Evolutionary conservation across 495 filamentous ascomycete species (phyloP), one percentile per base, ranked within the genome.

Genomic region (Penicillium verhagenii): DNA sequence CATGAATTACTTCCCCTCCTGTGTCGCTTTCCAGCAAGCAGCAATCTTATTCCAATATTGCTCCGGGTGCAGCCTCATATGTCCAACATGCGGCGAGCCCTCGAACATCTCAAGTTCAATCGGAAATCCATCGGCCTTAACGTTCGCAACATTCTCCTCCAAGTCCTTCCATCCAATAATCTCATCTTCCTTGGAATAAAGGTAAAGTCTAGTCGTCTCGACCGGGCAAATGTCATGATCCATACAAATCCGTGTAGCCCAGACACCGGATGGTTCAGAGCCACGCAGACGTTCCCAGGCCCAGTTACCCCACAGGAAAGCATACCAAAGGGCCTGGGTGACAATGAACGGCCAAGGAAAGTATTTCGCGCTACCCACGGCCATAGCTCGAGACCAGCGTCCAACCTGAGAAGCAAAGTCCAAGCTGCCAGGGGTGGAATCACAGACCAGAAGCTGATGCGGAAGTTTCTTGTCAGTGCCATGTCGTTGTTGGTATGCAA

Each of bases 141-240:
- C 77, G 23, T 61, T 33, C 1, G 74, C 77, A 16, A 77, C 75
- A 54, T 82, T 77, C 31, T 58, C 58, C 59, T 84, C 80, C 47
- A 84, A 65, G 52, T 82, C 78, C 54, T 78, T 61, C 69, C 72
- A 82, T 33, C 68, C 56, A 46, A 83, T 82, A 21, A 84, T 74
- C 53, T 81, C 75, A 65, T 84, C 81, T 35, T 72, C 71, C 60
- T 79, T 80, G 16, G 74, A 78, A 57, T 82, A 82, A 8, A 82
- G 54, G 56, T 81, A 82, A 38, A 83, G 16, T 35, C 76, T 61
- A 11, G 49, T 54, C 1, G 64, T 29, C 1, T 54, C 50, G 19
- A 47, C 47, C 13, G 57, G 52, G 10, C 58, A 46, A 6, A 63
- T 52, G 0, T 48, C 13, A n/a, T 54, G 56, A 54, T 72, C 61